Evolutionary conservation across 2,329 filamentous ascomycete genomes (phyloP).

Genomic region (Annulohypoxylon truncatum): DNA sequence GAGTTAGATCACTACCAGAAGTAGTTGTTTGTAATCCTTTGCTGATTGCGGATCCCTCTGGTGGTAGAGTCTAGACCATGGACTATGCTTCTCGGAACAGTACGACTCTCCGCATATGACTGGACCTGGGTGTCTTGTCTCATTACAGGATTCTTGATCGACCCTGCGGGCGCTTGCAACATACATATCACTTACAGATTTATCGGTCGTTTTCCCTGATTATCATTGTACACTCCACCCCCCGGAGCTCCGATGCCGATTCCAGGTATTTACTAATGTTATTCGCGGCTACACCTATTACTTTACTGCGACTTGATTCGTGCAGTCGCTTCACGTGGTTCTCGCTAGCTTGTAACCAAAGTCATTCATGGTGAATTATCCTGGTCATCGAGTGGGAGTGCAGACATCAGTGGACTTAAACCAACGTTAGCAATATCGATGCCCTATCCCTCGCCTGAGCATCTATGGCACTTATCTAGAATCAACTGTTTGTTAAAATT

Average conservation of each 20-base stretch:
- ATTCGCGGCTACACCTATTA: background rate
- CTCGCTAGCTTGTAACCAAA: background rate
- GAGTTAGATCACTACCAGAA: background rate
- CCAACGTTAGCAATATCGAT: too few relatives aligned
- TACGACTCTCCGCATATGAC: background rate
- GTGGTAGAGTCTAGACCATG: background rate
- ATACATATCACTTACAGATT: background rate
- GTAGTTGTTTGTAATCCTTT: background rate
- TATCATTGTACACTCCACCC: background rate
- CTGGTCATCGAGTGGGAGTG: background rate
- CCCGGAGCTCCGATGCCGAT: background rate
- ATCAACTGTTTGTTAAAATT: too few relatives aligned
- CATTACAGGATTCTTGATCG: background rate
- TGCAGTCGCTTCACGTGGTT: background rate
- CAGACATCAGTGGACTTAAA: background rate
- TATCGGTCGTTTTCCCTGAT: background rate
- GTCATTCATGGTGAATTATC: background rate
- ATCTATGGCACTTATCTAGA: too few relatives aligned
- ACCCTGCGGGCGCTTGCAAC: background rate
- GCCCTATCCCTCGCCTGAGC: too few relatives aligned
- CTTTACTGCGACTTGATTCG: background rate
- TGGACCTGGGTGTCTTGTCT: background rate
- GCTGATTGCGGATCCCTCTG: background rate
- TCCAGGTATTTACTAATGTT: background rate
- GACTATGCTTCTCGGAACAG: background rate